Base-by-base conservation (phyloP, 2,329 filamentous ascomycete species). In the Colletotrichum sp. region DNA sequence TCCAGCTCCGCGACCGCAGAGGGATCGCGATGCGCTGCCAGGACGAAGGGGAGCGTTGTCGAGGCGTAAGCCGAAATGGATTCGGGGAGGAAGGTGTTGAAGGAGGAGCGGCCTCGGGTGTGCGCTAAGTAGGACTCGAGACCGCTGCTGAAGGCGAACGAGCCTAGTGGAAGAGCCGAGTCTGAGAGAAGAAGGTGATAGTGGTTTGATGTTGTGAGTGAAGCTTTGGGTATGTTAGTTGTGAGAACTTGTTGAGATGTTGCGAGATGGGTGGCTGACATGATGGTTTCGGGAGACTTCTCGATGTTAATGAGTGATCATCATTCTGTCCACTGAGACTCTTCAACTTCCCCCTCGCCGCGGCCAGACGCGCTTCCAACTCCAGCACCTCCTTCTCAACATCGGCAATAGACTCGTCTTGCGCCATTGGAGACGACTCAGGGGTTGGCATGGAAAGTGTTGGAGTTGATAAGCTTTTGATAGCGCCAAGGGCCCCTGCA, bases 101-200 rank as follows among this genome's bases (percentile, higher is more conserved):
- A 94, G 26, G 88, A 88, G 26, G 86, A 83, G 24, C 86, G 81
- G 21, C 83, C 77, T 55, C 83, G 83, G 79, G 88, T 88, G 86
- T 97, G 95, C 5, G 94, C 93, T 21, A 96, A 91, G 83, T 94
- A 96, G 55, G 95, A 96, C 86, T 97, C 95, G 18, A 97, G 90
- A 5, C 95, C 95, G 79, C 92, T 94, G 87, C 93, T 95, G 87
- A 96, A 97, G 80, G 95, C 95, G 85, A 97, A 97, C n/a, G 95
- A 95, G 73, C 95, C 95, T 0, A 97, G 89, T 1, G 95, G 95
- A 4, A 97, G 91, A 16, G 94, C 94, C 2, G 95, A 96, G 87
- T 97, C 95, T 64, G 95, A 92, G 65, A 96, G 92, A 5, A 97
- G 89, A 36, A 96, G 91, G 49, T 96, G 90, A 78, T 94, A 93